phyloP scores from a whole-genome alignment of 1,284 basidiomycete species.

The Malassezia obtusa region DNA sequence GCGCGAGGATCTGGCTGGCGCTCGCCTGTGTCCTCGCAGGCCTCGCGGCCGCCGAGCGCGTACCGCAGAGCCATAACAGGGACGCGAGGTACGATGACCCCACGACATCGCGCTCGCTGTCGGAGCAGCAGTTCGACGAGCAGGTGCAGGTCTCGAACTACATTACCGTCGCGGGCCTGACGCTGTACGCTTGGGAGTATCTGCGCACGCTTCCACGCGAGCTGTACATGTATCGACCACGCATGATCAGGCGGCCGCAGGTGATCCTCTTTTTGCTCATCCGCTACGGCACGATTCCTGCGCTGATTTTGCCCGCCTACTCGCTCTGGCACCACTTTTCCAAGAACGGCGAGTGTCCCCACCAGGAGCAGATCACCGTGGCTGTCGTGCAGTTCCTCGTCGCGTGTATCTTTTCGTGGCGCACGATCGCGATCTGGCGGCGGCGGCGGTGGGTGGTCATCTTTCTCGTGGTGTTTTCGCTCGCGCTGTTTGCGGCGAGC shows the following conservation, averaged over 20 bases:
- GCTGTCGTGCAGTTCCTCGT: constrained; percentile 28
- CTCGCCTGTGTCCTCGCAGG: neutral
- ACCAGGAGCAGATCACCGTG: constrained; percentile 21
- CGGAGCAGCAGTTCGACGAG: neutral
- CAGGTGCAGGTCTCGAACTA: constrained; percentile 15
- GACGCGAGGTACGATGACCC: neutral
- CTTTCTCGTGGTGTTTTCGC: constrained; percentile 19
- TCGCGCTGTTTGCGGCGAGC: constrained; percentile 21
- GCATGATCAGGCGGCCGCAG: constrained; percentile 20
- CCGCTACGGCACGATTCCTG: constrained; percentile 24
- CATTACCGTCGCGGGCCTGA: constrained; percentile 18
- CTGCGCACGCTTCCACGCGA: constrained; percentile 13
- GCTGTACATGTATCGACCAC: constrained; percentile 19
- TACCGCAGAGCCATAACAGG: neutral
- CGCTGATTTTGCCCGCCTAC: constrained; percentile 22
- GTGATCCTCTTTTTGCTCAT: constrained; percentile 26
- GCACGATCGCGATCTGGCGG: constrained; percentile 36
- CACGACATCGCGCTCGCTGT: neutral
- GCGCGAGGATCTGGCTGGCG: neutral
- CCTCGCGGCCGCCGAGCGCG: neutral
- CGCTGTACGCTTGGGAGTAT: constrained; percentile 24
- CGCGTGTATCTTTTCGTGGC: constrained; percentile 27
- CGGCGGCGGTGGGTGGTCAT: constrained; percentile 23
- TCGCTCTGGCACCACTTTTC: constrained; percentile 20
- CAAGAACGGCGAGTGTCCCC: constrained; percentile 14